Evolutionary conservation across 2,329 filamentous ascomycete species (phyloP).

Genomic region (Pseudogymnoascus sp.): DNA sequence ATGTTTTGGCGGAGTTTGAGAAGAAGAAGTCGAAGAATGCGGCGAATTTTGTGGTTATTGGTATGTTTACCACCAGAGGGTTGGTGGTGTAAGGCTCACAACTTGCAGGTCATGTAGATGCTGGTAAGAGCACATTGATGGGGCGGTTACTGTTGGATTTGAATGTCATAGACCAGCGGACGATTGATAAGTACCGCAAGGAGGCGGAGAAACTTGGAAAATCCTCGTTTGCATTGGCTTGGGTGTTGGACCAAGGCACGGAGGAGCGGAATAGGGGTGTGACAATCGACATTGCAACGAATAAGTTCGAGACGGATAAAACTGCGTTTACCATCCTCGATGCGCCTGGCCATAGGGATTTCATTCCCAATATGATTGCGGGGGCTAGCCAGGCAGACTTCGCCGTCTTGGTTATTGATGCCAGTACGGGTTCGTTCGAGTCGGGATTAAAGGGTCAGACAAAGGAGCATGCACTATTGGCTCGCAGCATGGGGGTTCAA

Average conservation of each 20-base stretch:
- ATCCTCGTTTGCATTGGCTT: conserved; percentile 89
- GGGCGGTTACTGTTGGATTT: conserved; percentile 85
- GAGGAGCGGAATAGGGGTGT: conserved; percentile 87
- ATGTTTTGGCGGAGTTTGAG: conserved; percentile 75
- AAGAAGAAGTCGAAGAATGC: conserved; percentile 69
- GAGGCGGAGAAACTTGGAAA: conserved; percentile 91
- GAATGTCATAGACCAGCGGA: conserved; percentile 78
- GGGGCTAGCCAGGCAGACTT: conserved; percentile 94
- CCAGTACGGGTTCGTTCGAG: conserved; percentile 84
- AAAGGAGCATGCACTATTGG: conserved; percentile 81
- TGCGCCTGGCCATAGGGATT: conserved; percentile 88
- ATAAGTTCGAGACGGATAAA: conserved; percentile 82
- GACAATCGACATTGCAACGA: conserved; percentile 93
- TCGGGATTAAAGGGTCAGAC: conserved; percentile 90
- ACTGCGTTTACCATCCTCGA: conserved; percentile 91
- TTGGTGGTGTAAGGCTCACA: background rate
- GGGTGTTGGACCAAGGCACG: conserved; percentile 87
- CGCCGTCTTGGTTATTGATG: conserved; percentile 88
- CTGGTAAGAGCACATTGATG: conserved; percentile 97
- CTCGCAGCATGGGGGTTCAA: conserved; percentile 85
- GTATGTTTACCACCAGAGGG: conserved; percentile 42
- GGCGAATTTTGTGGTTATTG: conserved; percentile 87
- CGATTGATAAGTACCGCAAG: conserved; percentile 77
- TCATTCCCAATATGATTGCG: conserved; percentile 98
- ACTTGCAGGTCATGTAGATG: conserved; percentile 78